Evolutionary conservation across 2,329 filamentous ascomycete species (phyloP).

Genomic region (Rhynchosporium agropyri): DNA sequence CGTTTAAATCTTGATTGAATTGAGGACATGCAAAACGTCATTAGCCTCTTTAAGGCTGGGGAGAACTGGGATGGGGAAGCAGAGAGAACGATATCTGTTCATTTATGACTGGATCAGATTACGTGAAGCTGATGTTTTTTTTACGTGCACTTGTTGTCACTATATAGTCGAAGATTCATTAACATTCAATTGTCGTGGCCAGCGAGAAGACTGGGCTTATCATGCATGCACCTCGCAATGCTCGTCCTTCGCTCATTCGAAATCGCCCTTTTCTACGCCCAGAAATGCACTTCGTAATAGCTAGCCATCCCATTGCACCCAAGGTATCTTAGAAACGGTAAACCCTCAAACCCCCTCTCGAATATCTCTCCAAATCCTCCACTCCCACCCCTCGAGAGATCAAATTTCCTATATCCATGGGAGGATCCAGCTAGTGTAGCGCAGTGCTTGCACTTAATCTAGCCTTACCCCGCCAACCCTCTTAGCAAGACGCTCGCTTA

Average conservation of each 20-base stretch:
- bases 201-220: conserved; percentile 1
- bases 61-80: no score
- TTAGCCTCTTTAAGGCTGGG: no score
- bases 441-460: conserved; percentile 34
- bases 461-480: conserved; percentile 65
- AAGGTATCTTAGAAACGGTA: conserved; percentile 8
- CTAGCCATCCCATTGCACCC: conserved; percentile 12
- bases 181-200: conserved; percentile 3
- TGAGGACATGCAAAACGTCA: no score
- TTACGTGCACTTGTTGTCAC: neutral
- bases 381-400: conserved; percentile 1
- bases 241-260: conserved; percentile 1
- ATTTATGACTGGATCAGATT: no score
- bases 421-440: conserved; percentile 33
- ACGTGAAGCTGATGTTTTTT: no score
- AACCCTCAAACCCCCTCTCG: conserved; percentile 4
- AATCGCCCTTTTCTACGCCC: conserved; percentile 26
- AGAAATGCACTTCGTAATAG: conserved; percentile 26
- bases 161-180: neutral
- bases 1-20: no score
- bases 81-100: no score
- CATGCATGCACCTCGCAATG: conserved; percentile 21
- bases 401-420: conserved; percentile 31
- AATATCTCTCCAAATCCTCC: neutral
- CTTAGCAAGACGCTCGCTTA: conserved; percentile 58